These are phyloP conservation scores for Phylloporus arenicola DNA, from an alignment of 768 basidiomycete genomes.

Conservation along the genomic window DNA sequence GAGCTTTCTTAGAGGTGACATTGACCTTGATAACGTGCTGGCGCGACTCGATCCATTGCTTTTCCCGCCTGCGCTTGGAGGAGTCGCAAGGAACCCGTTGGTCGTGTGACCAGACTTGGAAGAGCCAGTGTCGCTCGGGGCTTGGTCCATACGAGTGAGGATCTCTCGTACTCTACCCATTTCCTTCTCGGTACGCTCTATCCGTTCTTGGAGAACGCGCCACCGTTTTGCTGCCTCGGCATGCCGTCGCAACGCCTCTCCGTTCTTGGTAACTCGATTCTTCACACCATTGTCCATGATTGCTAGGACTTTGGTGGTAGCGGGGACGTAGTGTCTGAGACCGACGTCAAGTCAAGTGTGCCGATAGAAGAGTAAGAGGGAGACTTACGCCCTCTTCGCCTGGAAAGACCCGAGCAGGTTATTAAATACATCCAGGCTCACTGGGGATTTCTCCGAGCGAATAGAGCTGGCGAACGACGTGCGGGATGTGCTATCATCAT, in stretches of 20 bases:
- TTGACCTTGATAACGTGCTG: conserved; percentile 59
- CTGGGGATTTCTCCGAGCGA: conserved; percentile 45
- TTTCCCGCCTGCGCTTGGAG: conserved; percentile 44
- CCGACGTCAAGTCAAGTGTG: conserved; percentile 15
- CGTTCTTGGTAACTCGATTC: conserved; percentile 93
- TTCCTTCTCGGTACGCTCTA: conserved; percentile 73
- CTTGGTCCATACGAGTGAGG: conserved; percentile 44
- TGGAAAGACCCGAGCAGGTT: conserved; percentile 70
- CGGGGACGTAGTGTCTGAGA: conserved; percentile 87
- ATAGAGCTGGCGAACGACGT: conserved; percentile 43
- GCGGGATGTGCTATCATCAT: conserved; percentile 41
- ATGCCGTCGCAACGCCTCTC: conserved; percentile 86
- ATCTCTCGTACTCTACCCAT: conserved; percentile 69
- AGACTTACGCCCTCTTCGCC: conserved; percentile 78
- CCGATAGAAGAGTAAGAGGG: conserved; percentile 4
- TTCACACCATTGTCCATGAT: conserved; percentile 93
- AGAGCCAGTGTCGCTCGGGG: conserved; percentile 67
- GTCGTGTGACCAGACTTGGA: conserved; percentile 52
- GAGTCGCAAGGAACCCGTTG: conserved; percentile 63
- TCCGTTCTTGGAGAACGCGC: conserved; percentile 74
- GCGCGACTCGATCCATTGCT: conserved; percentile 38
- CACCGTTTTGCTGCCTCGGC: conserved; percentile 86
- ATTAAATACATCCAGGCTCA: conserved; percentile 59
- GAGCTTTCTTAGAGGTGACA: conserved; percentile 76
- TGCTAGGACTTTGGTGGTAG: conserved; percentile 84